Base-by-base conservation (phyloP, 2,329 filamentous ascomycete genomes). In the Beauveria bassiana region DNA sequence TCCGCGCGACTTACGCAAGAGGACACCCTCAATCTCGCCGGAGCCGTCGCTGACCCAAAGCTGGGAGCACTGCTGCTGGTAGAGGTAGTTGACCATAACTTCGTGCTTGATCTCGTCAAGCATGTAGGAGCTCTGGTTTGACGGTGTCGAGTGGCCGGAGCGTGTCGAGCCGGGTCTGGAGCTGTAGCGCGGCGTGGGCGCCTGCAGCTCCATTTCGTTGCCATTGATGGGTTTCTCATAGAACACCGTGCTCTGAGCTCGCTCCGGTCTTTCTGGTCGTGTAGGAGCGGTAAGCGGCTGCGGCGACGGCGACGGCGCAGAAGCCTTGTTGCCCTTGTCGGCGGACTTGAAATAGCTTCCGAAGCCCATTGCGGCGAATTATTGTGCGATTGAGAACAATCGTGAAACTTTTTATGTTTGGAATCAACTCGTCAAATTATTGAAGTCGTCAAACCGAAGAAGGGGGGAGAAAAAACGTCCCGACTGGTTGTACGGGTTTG, bases 31-130 rank as follows among this genome's bases (percentile, higher is more conserved):
- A 6, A 85, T 73, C 66, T 87, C 83, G 14, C 86, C 87, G 54
- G 81, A 86, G 42, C 82, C 84, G 67, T 90, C 86, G 38, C 84
- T 84, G 22, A 91, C 85, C 89, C 89, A 92, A 40, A 91, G 79
- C 64, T 85, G 83, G 14, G 84, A 82, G 69, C 87, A 91, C 74
- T 91, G 88, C 71, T 92, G 88, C 72, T 92, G 89, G 73, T 91
- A 91, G 28, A 93, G 78, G 71, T 90, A 91, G 74, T 90, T 91
- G 63, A 90, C 88, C 88, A 92, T 92, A 64, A 92, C 87, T 72
- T 92, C 89, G 69, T 91, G 86, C 73, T 88, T 90, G 73, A 91
- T 88, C 64, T 90, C 87, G 63, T 90, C 86, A 12, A 89, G 73
- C 63, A 87, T 81, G 61, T 81, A 74, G 45, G 81, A 84, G 69